These are phyloP conservation scores for Alternaria burnsii DNA, from an alignment of 2,329 filamentous ascomycete species.

Conservation along the genomic window DNA sequence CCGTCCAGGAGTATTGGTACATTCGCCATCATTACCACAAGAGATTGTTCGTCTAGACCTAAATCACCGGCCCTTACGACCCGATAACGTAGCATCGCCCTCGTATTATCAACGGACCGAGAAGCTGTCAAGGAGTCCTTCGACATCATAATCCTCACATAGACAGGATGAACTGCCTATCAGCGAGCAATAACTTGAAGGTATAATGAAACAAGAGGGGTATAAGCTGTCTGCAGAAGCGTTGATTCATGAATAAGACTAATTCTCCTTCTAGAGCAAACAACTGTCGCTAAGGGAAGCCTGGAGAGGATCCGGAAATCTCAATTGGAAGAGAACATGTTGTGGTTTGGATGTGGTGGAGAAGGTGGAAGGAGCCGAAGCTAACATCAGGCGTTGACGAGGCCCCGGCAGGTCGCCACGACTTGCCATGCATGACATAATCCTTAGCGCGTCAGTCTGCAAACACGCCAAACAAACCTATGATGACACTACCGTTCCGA, in stretches of 20 bases:
- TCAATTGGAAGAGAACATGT: slow-evolving; percentile 6
- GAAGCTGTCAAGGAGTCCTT: not conserved
- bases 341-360: slow-evolving; percentile 7
- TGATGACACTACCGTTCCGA: slow-evolving; percentile 38
- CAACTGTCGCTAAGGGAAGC: not conserved
- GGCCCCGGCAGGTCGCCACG: slow-evolving; percentile 1
- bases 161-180: not conserved
- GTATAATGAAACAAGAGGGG: not conserved
- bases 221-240: not conserved
- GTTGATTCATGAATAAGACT: not conserved
- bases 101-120: not conserved
- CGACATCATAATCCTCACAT: not conserved
- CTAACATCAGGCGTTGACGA: not conserved
- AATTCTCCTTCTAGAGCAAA: too few relatives aligned
- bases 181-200: not conserved
- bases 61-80: not conserved
- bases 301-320: not conserved
- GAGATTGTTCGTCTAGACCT: not conserved
- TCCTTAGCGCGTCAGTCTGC: slow-evolving; percentile 14
- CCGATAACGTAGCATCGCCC: too few relatives aligned
- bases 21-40: not conserved
- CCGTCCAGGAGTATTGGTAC: not conserved
- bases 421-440: slow-evolving; percentile 8
- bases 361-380: not conserved
- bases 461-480: slow-evolving; percentile 35